Evolutionary conservation across 1,139 yeast genomes (phyloP).

Genomic region (Kurtzmaniella quercitrusa): DNA sequence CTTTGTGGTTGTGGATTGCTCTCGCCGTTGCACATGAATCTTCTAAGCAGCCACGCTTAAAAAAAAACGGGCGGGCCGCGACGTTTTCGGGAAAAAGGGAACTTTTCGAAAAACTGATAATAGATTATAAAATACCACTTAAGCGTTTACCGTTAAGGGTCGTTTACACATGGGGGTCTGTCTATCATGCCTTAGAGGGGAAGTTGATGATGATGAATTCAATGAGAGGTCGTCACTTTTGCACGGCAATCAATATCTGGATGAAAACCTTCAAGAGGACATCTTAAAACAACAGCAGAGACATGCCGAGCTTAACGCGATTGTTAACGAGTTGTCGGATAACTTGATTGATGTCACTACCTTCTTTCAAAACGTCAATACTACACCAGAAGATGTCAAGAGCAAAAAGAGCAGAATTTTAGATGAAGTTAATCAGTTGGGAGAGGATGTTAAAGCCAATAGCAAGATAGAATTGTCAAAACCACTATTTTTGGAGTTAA

Average conservation of each 20-base stretch:
- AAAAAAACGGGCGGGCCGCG: not conserved
- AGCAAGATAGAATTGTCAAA: slow-evolving; percentile 22
- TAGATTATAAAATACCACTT: not conserved
- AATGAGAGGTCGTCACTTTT: slow-evolving; percentile 38
- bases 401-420: slow-evolving; percentile 21
- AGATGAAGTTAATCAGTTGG: slow-evolving; percentile 17
- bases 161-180: slow-evolving; percentile 40
- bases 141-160: not conserved
- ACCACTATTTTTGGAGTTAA: slow-evolving; percentile 29
- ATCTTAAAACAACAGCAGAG: slow-evolving; percentile 38
- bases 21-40: not conserved
- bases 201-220: slow-evolving; percentile 34
- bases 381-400: slow-evolving; percentile 10
- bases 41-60: not conserved
- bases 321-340: slow-evolving; percentile 42
- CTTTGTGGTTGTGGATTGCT: not conserved
- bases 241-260: slow-evolving; percentile 26
- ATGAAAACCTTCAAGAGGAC: slow-evolving; percentile 39
- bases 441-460: slow-evolving; percentile 17
- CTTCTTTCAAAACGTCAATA: slow-evolving; percentile 20
- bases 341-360: slow-evolving; percentile 43
- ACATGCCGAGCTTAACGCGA: slow-evolving; percentile 38
- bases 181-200: slow-evolving; percentile 42
- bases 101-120: not conserved
- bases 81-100: not conserved